phyloP scores from a whole-genome alignment of 108 stramenopile species.

The Discostella pseudostelligera region DNA sequence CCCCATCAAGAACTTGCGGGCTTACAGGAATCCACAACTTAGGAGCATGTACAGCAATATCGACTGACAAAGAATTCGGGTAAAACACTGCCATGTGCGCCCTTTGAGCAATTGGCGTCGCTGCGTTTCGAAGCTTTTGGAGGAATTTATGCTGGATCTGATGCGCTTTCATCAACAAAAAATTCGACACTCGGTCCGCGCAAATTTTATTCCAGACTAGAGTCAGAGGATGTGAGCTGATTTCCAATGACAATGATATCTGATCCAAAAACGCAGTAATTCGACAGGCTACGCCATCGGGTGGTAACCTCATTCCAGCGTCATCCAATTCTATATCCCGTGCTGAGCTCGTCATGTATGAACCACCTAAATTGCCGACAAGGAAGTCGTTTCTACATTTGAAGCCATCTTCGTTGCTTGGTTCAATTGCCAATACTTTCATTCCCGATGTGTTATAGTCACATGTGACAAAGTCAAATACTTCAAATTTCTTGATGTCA shows the following conservation, averaged over 20 bases:
- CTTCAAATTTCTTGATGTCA: slow-evolving; percentile 59
- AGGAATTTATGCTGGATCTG: slow-evolving; percentile 56
- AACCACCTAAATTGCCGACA: not conserved
- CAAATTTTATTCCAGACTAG: slow-evolving; percentile 72
- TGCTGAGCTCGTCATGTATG: not conserved
- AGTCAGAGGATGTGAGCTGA: slow-evolving; percentile 73
- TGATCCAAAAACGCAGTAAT: slow-evolving; percentile 47
- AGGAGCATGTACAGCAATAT: slow-evolving; percentile 68
- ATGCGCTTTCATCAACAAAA: slow-evolving; percentile 50
- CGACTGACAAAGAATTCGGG: slow-evolving; percentile 57
- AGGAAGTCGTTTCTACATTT: not conserved
- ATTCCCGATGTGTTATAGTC: slow-evolving; percentile 8
- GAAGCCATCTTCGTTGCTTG: slow-evolving; percentile 4
- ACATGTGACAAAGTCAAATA: slow-evolving; percentile 35
- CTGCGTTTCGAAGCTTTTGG: slow-evolving; percentile 60
- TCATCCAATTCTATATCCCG: not conserved
- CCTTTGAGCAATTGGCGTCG: slow-evolving; percentile 76
- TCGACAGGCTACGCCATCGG: slow-evolving; percentile 61
- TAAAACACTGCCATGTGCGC: slow-evolving; percentile 70
- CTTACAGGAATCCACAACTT: slow-evolving; percentile 76
- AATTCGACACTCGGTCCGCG: slow-evolving; percentile 60
- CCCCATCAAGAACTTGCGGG: slow-evolving; percentile 47
- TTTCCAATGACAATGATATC: slow-evolving; percentile 42
- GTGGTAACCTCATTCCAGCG: slow-evolving; percentile 44
- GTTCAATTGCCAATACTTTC: slow-evolving; percentile 37